Conservation (phyloP, 225 moss, liverwort and hornwort genomes). For the Pseudoscleropodium purum region DNA sequence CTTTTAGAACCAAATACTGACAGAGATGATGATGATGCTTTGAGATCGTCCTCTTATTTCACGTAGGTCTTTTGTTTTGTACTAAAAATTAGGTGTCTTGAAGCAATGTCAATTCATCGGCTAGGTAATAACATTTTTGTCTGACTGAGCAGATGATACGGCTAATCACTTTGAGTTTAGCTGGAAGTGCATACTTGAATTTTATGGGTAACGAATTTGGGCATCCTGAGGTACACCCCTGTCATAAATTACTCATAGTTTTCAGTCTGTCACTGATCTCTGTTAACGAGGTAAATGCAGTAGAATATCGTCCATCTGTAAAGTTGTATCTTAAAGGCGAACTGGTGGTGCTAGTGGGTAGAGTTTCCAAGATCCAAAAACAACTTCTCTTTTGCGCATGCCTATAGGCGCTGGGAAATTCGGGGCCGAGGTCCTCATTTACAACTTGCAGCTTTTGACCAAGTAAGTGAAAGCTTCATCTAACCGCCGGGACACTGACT, state of each 20-base stretch:
- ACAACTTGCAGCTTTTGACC: constrained; percentile 81
- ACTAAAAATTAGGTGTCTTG: background rate
- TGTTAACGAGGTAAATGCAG: background rate
- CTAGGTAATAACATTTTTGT: background rate
- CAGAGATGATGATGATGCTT: background rate
- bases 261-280: background rate
- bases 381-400: constrained; percentile 53
- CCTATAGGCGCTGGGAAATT: constrained; percentile 74
- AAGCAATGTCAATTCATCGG: background rate
- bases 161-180: constrained; percentile 73
- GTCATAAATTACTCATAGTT: background rate
- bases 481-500: background rate
- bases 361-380: constrained; percentile 91
- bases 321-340: background rate
- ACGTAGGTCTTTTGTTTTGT: background rate
- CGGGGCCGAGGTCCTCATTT: constrained; percentile 59
- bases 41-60: background rate
- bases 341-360: constrained; percentile 54
- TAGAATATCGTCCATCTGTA: background rate
- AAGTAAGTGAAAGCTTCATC: constrained; percentile 33
- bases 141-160: constrained; percentile 73
- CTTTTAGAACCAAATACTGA: background rate
- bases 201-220: constrained; percentile 99
- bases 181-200: constrained; percentile 81
- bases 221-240: constrained; percentile 74